Base-by-base conservation (phyloP, 768 basidiomycete species). In the Tephrocybe sp. region DNA sequence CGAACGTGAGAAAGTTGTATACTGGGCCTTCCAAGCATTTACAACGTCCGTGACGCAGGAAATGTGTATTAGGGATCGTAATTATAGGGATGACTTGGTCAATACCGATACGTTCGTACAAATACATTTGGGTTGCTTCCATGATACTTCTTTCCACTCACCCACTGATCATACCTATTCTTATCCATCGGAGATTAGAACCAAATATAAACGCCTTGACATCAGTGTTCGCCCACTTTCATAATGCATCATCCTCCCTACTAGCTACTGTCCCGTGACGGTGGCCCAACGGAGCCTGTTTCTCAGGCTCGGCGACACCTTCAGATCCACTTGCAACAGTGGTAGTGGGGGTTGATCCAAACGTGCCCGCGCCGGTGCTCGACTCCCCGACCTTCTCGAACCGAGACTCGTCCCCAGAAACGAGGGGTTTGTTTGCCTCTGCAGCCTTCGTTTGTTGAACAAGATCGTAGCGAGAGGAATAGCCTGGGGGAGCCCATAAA, bases 401-500 rank as follows among this genome's bases (percentile, higher is more conserved):
- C 8, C 25, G 50, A 1, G 14, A 33, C 28, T 55, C 56, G 12
- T 47, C 49, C 12, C 21, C 24, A 34, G 24, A 43, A 0, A 36
- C 45, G 15, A 56, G 25, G 2, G 55, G 62, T 55, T 73, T 71
- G 43, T 64, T 58, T 34, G 65, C 65, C 57, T 77, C 74, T 6
- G 70, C 73, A 14, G 68, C 71, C 50, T 70, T 73, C 1, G 65
- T 69, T 58, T 77, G 71, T 53, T 76, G 69, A 20, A 73, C 65
- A 26, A 80, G 60, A 48, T 80, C 79, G 48, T 64, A 69, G 6
- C 79, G 73, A 3, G 73, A 73, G 10, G 51, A 15, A 61, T 77
- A 85, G 18, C 84, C 84, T 17, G 71, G 68, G 15, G 85, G 85
- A 0, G 77, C 79, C 87, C 86, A 88, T 7, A 60, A 58, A 25